A percentile compares a stretch with the other conserved stretches of the same genome.
Evolutionary conservation across 1,284 basidiomycete species (phyloP).

Genomic region (Moesziomyces sp.): DNA sequence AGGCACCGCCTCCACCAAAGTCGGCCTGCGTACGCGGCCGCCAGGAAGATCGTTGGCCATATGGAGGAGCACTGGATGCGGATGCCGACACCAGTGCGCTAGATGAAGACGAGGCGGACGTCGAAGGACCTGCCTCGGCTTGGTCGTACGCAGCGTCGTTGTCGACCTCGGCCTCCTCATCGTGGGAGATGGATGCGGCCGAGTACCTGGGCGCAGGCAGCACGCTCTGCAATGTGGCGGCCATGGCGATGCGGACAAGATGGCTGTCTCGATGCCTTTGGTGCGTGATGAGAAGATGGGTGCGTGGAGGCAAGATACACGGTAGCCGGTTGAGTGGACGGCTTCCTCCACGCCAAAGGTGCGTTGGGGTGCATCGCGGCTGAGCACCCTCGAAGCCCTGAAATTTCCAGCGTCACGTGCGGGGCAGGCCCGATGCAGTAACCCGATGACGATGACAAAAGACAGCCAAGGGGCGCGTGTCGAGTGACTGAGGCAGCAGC

Average conservation of each 20-base stretch:
- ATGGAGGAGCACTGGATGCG: constrained; percentile 73
- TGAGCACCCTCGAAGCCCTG: background rate
- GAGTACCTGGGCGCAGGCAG: constrained; percentile 46
- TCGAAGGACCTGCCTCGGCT: constrained; percentile 24
- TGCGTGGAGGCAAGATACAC: too few relatives aligned
- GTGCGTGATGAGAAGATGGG: too few relatives aligned
- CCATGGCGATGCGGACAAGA: constrained; percentile 19
- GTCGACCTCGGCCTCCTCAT: constrained; percentile 9
- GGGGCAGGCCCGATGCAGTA: background rate
- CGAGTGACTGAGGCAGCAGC: too few relatives aligned
- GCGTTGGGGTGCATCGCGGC: background rate
- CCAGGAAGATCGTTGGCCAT: constrained; percentile 88
- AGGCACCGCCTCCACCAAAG: constrained; percentile 92
- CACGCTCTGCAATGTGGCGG: constrained; percentile 46
- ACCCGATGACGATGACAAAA: background rate
- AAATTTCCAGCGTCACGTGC: background rate
- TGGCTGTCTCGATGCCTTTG: background rate
- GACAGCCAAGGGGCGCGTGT: background rate
- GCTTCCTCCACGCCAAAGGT: background rate
- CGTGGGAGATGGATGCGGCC: constrained; percentile 4
- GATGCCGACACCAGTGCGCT: constrained; percentile 18
- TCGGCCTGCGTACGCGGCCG: constrained; percentile 83
- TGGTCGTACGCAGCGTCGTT: constrained; percentile 18
- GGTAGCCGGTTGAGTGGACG: too few relatives aligned
- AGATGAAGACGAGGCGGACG: constrained; percentile 11